Evolutionary conservation across 768 basidiomycete genomes (phyloP), one percentile per base, ranked within the genome.

Genomic region (Macrolepiota albuminosa): DNA sequence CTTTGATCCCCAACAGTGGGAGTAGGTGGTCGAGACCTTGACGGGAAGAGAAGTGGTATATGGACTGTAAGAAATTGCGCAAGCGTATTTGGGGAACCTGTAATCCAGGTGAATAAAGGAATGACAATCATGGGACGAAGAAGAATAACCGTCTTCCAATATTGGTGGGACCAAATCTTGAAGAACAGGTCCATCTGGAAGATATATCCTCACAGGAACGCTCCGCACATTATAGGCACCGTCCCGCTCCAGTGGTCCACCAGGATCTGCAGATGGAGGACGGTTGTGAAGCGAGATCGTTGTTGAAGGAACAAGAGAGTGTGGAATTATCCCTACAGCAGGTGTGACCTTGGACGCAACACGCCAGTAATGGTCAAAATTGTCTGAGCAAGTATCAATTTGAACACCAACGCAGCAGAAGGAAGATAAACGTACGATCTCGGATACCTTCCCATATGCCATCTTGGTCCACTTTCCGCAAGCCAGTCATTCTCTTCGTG

Each of bases 361-460:
- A 31, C 92, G 84, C 88, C 93, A 95, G 69, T 91, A 97, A 61
- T 93, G 87, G 67, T 98, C 95, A 67, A 95, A 98, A 72, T 95
- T 95, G 75, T 96, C 97, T 98, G 71, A 26, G 58, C 49, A 54
- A 54, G 18, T 26, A 57, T 45, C n/a, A 18, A 51, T 29, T 56
- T 56, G 33, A 61, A 36, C 31, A 51, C 47, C 7, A 16, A 42
- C 43, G n/a, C 40, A 21, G n/a, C 4, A 11, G 36, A 51, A 34
- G 3, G 8, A 49, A 21, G 37, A n/a, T 40, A 48, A 13, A 76
- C 94, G 75, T 70, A 98, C 96, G 93, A 67, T 93, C 89, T 75
- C 89, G 88, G 63, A 99, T 89, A 8, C 95, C 95, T 67, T 97
- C 94, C 97, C 97, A 99, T 57, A 98, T 84, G 0, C 88, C 93